Evolutionary conservation across 2,329 filamentous ascomycete genomes (phyloP).

Genomic region (Aspergillus puulaauensis): DNA sequence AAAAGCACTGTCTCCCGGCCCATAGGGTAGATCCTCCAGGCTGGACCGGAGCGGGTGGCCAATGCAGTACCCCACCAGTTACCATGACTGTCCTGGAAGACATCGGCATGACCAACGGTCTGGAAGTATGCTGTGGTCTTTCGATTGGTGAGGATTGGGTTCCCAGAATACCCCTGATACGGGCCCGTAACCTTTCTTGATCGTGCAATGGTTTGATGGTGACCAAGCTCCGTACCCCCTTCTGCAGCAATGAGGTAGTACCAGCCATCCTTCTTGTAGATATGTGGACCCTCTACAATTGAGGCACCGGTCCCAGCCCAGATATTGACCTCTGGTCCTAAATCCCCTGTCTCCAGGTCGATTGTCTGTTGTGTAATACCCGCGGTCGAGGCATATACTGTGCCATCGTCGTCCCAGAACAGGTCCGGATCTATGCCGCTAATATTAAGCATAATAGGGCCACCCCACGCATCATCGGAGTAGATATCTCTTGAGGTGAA

Average conservation of each 20-base stretch:
- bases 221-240: constrained; percentile 27
- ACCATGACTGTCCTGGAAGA: constrained; percentile 53
- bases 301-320: constrained; percentile 52
- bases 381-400: constrained; percentile 12
- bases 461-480: constrained; percentile 14
- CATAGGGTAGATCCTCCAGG: constrained; percentile 51
- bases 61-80: constrained; percentile 57
- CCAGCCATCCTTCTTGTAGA: constrained; percentile 29
- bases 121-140: constrained; percentile 45
- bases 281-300: constrained; percentile 32
- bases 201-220: constrained; percentile 31
- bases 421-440: constrained; percentile 20
- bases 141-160: constrained; percentile 44
- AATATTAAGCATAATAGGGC: constrained; percentile 12
- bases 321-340: background rate
- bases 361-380: constrained; percentile 13
- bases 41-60: constrained; percentile 38
- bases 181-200: constrained; percentile 35
- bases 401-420: constrained; percentile 24
- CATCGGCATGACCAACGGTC: constrained; percentile 57
- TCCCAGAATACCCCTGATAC: constrained; percentile 40
- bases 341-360: constrained; percentile 29
- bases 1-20: constrained; percentile 55
- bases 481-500: constrained; percentile 16
- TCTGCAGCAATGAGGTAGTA: constrained; percentile 31